Conservation (phyloP, 2,329 filamentous ascomycete genomes). For the Dichotomopilus funicola region DNA sequence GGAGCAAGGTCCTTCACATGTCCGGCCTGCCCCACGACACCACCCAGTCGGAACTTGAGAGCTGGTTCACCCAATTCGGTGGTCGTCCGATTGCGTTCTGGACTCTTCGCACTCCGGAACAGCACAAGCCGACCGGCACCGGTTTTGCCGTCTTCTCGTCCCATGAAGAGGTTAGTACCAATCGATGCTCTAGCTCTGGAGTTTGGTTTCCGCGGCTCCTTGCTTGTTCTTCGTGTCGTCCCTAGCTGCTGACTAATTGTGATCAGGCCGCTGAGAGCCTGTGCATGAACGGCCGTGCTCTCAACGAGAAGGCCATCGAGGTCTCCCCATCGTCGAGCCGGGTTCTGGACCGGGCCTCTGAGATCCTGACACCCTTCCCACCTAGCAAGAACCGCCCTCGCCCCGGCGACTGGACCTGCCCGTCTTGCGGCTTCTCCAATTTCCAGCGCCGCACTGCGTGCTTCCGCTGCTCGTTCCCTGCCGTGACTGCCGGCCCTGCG, state of each 20-base stretch:
- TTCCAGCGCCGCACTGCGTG: conserved; percentile 97
- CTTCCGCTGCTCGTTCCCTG: conserved; percentile 99
- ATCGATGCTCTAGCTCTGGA: background rate
- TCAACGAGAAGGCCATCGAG: conserved; percentile 98
- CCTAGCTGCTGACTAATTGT: background rate
- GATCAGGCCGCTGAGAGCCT: conserved; percentile 88
- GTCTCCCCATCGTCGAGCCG: conserved; percentile 96
- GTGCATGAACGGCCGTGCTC: conserved; percentile 96
- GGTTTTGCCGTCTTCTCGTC: conserved; percentile 98
- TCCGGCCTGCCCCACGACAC: conserved; percentile 96
- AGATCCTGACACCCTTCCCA: conserved; percentile 94
- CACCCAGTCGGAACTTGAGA: conserved; percentile 96
- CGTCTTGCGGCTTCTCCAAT: conserved; percentile 97
- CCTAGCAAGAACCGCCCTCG: conserved; percentile 97
- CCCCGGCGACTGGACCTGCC: conserved; percentile 98
- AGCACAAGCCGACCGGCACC: conserved; percentile 98
- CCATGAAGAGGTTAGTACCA: conserved; percentile 75
- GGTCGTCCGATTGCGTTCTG: conserved; percentile 97
- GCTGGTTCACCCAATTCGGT: conserved; percentile 99
- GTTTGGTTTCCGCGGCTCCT: background rate
- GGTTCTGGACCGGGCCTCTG: conserved; percentile 88
- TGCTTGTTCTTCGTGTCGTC: background rate
- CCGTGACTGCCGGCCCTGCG: conserved; percentile 70
- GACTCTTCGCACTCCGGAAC: conserved; percentile 94
- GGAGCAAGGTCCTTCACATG: conserved; percentile 97